Conservation (phyloP, 148 eudicot genomes). For the Simmondsia chinensis region DNA sequence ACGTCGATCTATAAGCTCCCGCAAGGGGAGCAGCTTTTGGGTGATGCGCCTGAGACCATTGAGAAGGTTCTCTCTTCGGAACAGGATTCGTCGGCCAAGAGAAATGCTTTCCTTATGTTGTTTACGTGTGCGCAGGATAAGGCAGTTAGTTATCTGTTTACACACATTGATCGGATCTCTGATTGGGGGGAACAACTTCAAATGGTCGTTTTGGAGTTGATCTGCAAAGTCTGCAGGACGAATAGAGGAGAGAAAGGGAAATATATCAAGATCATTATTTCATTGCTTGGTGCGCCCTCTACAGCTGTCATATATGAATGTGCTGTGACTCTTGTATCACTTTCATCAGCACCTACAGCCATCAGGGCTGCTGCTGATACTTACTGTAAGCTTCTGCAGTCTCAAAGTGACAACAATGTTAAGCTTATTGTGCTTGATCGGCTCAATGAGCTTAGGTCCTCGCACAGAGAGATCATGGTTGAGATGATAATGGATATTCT, state of each 20-base stretch:
- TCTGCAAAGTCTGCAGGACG: slow-evolving; percentile 73
- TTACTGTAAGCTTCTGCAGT: slow-evolving; percentile 77
- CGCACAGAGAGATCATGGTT: slow-evolving; percentile 81
- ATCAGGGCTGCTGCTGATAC: slow-evolving; percentile 85
- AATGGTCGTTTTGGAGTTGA: slow-evolving; percentile 91
- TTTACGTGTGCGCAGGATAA: slow-evolving; percentile 80
- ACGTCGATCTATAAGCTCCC: slow-evolving; percentile 77
- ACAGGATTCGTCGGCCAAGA: slow-evolving; percentile 75
- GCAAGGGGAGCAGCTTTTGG: slow-evolving; percentile 66
- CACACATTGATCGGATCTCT: slow-evolving; percentile 53
- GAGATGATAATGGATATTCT: slow-evolving; percentile 94
- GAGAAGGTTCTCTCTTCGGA: slow-evolving; percentile 63
- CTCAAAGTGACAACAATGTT: slow-evolving; percentile 95
- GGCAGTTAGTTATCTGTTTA: slow-evolving; percentile 77
- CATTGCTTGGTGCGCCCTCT: slow-evolving; percentile 74
- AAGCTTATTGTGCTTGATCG: slow-evolving; percentile 93
- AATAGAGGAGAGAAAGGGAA: slow-evolving; percentile 84
- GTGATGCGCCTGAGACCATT: slow-evolving; percentile 60
- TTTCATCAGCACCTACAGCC: slow-evolving; percentile 92
- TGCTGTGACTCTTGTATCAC: slow-evolving; percentile 82
- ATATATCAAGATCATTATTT: slow-evolving; percentile 78
- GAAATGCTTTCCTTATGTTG: slow-evolving; percentile 89
- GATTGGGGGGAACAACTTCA: slow-evolving; percentile 89
- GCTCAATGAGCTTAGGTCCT: slow-evolving; percentile 65
- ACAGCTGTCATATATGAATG: slow-evolving; percentile 84